These are phyloP conservation scores for Lactuca saligna DNA, from an alignment of 129 eudicot species.

Conservation along the genomic window DNA sequence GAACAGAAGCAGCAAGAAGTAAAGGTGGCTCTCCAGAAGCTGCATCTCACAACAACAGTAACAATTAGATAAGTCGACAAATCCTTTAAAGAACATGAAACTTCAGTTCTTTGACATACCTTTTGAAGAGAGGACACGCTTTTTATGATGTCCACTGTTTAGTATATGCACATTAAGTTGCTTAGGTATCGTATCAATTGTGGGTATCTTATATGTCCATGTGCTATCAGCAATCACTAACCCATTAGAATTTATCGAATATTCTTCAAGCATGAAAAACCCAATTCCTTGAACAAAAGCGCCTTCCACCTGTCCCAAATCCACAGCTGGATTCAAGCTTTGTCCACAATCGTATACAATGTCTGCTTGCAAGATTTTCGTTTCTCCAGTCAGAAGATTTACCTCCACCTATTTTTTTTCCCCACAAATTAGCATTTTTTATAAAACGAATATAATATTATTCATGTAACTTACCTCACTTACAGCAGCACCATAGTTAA, in stretches of 20 bases:
- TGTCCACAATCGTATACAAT: conserved; percentile 90
- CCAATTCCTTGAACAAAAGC: conserved; percentile 98
- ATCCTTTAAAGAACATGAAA: neutral
- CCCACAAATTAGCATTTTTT: conserved; percentile 6
- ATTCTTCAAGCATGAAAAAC: conserved; percentile 93
- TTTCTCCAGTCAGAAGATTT: conserved; percentile 78
- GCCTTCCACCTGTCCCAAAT: conserved; percentile 98
- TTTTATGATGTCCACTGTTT: conserved; percentile 78
- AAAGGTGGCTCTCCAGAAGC: conserved; percentile 96
- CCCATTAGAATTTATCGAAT: conserved; percentile 65
- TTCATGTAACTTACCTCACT: conserved; percentile 59
- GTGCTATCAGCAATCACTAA: conserved; percentile 73
- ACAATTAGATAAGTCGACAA: neutral
- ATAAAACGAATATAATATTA: neutral
- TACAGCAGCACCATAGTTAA: conserved; percentile 93
- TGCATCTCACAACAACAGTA: conserved; percentile 35
- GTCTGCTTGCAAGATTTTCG: conserved; percentile 68
- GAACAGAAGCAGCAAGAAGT: conserved; percentile 77
- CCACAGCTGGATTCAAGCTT: conserved; percentile 97
- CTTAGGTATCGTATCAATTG: conserved; percentile 82
- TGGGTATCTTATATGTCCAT: conserved; percentile 95
- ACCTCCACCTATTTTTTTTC: conserved; percentile 72
- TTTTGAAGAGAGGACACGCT: conserved; percentile 89
- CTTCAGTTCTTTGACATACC: conserved; percentile 34
- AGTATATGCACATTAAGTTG: conserved; percentile 70